Base-by-base conservation (phyloP, 2,329 filamentous ascomycete species). In the Polytolypa hystricis region DNA sequence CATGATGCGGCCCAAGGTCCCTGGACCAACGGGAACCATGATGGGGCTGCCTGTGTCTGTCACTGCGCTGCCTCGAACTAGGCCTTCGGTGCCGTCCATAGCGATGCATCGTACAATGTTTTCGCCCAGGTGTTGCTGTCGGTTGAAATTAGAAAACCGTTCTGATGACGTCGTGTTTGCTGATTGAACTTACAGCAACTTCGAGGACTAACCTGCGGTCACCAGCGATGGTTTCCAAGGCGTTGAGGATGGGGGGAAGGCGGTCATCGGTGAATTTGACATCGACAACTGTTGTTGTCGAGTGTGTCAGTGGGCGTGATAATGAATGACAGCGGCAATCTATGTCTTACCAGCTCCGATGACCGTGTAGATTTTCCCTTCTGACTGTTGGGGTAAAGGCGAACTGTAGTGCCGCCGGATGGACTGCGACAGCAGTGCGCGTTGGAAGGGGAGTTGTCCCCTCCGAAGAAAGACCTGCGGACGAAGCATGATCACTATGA, bases 31-130 rank as follows among this genome's bases (percentile, higher is more conserved):
- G 62, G 89, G 89, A 58, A 98, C 87, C 70, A 77, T 86, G 74
- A 98, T 98, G 63, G 91, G 91, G 53, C 78, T 72, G 64, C 91
- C 91, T 62, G 89, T 95, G 70, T 98, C 91, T 56, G 66, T 68
- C 54, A 80, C 85, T 66, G 77, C 75, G 61, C 79, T 71, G 64
- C 91, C 91, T 78, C 91, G 89, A 65, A 89, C 83, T 57, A 98
- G 85, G 91, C 91, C 91, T 77, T 96, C 91, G 65, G 89, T 98
- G 93, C 89, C 91, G 71, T 98, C 91, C 91, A 98, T 98, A 71
- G 91, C 91, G 93, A 98, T 98, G 70, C 85, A 93, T 69, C 91
- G 81, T 67, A 98, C 91, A 64, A 95, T 84, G 75, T 85, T 94
- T 76, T 98, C 84, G 73, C 91, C 91, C 69, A 98, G 73, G 79